Conservation (phyloP, 208 protist species). For the Phytomonas sp. region DNA sequence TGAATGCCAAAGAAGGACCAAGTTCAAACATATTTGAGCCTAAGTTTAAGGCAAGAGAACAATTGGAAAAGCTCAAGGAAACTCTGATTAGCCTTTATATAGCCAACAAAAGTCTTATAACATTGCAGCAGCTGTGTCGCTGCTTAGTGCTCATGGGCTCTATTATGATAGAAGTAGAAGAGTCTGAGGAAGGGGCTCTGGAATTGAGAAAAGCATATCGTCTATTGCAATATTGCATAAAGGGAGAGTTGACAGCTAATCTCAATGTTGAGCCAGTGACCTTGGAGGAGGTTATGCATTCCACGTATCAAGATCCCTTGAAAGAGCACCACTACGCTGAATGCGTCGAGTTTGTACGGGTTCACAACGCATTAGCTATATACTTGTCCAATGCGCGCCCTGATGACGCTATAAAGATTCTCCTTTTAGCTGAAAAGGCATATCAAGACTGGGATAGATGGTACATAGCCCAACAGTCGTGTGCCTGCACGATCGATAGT, state of each 20-base stretch:
- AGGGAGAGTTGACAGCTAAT: constrained; percentile 14
- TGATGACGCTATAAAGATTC: constrained; percentile 33
- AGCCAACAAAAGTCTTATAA: constrained; percentile 15
- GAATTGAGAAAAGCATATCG: constrained; percentile 47
- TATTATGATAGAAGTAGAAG: constrained; percentile 72
- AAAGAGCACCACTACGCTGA: constrained; percentile 21
- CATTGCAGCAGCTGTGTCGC: constrained; percentile 55
- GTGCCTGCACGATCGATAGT: constrained; percentile 25
- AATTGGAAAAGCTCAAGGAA: constrained; percentile 51
- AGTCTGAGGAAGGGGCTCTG: constrained; percentile 48
- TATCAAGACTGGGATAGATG: constrained; percentile 59
- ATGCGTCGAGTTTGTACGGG: constrained; percentile 47
- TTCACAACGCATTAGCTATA: constrained; percentile 66
- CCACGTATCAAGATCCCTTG: constrained; percentile 13
- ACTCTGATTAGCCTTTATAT: constrained; percentile 53
- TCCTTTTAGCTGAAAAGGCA: constrained; percentile 44
- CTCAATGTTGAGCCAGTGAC: constrained; percentile 21
- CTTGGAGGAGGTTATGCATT: constrained; percentile 32
- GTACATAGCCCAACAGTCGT: constrained; percentile 23
- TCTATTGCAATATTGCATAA: constrained; percentile 26
- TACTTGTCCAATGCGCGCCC: constrained; percentile 50
- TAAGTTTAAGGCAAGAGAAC: constrained; percentile 56
- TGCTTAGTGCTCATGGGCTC: constrained; percentile 58
- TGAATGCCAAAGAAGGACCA: constrained; percentile 61
- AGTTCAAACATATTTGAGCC: constrained; percentile 65